These are phyloP conservation scores for Mycothermus thermophilus DNA, from an alignment of 495 filamentous ascomycete genomes.

Conservation along the genomic window DNA sequence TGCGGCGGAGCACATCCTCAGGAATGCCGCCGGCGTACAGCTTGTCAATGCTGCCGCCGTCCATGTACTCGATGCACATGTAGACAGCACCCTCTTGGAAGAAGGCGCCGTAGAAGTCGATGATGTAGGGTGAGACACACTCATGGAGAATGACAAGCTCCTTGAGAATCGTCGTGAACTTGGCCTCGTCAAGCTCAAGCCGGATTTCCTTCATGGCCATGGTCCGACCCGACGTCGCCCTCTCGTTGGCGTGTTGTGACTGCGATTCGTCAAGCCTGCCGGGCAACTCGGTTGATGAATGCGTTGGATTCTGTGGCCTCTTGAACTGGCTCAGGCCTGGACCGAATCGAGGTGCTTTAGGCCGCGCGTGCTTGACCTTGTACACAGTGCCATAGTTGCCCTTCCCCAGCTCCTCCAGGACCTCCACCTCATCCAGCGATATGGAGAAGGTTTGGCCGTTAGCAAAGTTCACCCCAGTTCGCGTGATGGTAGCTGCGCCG, in stretches of 20 bases:
- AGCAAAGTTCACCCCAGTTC: slow-evolving; percentile 81
- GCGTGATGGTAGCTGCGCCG: slow-evolving; percentile 79
- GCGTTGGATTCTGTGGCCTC: slow-evolving; percentile 15
- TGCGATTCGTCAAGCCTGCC: background rate
- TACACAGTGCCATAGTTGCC: slow-evolving; percentile 98
- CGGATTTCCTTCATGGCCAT: slow-evolving; percentile 99
- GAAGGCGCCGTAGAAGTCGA: slow-evolving; percentile 98
- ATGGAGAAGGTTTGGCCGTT: slow-evolving; percentile 83
- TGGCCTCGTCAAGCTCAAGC: slow-evolving; percentile 90
- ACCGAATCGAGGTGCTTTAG: slow-evolving; percentile 63
- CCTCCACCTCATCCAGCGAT: slow-evolving; percentile 91
- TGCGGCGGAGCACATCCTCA: slow-evolving; percentile 77
- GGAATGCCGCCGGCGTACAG: slow-evolving; percentile 88
- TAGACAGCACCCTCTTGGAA: slow-evolving; percentile 99
- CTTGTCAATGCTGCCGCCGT: slow-evolving; percentile 97
- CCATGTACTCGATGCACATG: slow-evolving; percentile 99
- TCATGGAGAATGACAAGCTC: slow-evolving; percentile 93
- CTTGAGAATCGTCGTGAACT: slow-evolving; percentile 96
- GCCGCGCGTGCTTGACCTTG: slow-evolving; percentile 79
- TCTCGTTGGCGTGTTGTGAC: slow-evolving; percentile 1
- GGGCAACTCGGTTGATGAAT: slow-evolving; percentile 16
- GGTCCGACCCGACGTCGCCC: slow-evolving; percentile 47
- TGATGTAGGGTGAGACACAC: slow-evolving; percentile 87
- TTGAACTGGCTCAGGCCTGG: slow-evolving; percentile 55
- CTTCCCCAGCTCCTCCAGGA: slow-evolving; percentile 88